Percentiles rank a stretch among this genome's conserved stretches.
Evolutionary conservation across 805 yeast genomes (phyloP).

Genomic region (Schizosaccharomyces japonicus): DNA sequence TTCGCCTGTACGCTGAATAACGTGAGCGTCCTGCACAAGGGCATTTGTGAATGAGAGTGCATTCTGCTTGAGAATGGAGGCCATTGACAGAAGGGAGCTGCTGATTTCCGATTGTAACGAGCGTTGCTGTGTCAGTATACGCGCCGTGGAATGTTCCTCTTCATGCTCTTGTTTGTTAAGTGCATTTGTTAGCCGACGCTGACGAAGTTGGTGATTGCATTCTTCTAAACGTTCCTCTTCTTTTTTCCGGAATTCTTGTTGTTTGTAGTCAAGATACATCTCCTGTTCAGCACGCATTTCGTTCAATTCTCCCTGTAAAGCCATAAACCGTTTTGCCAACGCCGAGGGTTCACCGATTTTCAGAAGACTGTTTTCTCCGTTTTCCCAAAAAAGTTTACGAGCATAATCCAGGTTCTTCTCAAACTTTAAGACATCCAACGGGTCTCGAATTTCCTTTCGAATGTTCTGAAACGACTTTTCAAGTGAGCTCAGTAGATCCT

Average conservation of each 20-base stretch:
- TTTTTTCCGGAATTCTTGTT: neutral
- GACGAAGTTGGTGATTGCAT: neutral
- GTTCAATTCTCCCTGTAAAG: neutral
- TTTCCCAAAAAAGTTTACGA: neutral
- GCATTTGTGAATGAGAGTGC: conserved; percentile 1
- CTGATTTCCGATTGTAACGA: neutral
- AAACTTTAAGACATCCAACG: neutral
- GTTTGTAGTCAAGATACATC: neutral
- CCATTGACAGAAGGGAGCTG: neutral
- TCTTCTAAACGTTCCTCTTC: neutral
- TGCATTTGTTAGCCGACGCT: too few relatives aligned
- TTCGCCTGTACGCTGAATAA: neutral
- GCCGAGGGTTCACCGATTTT: neutral
- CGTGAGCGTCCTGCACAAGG: neutral
- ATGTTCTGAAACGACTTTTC: neutral
- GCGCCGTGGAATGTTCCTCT: neutral
- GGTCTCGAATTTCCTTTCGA: neutral
- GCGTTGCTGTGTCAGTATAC: neutral
- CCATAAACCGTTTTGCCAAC: neutral
- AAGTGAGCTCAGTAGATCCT: neutral
- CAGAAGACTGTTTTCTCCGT: neutral
- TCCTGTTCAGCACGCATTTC: neutral
- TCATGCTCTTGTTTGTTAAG: neutral
- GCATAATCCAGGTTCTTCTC: conserved; percentile 2
- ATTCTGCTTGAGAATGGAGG: neutral